Evolutionary conservation across 2,329 filamentous ascomycete genomes (phyloP).

Genomic region (Penicillium expansum): DNA sequence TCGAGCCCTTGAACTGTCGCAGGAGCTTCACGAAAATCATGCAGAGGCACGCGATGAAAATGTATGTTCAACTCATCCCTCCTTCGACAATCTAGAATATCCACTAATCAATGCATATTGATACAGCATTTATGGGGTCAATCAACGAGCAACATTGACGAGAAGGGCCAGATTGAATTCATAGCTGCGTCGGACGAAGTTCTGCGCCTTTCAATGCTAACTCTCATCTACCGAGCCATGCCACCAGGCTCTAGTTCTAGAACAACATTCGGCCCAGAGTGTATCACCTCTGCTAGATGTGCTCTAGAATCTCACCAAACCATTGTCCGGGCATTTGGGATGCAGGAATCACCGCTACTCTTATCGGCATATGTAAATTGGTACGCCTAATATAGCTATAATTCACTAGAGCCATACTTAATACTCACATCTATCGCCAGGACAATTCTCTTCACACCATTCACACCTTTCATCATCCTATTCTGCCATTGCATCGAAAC

Average conservation of each 20-base stretch:
- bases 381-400: too few species aligned
- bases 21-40: not conserved
- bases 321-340: not conserved
- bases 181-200: slow-evolving; percentile 4
- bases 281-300: not conserved
- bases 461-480: slow-evolving; percentile 42
- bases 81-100: not conserved
- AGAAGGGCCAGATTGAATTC: not conserved
- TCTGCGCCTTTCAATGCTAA: slow-evolving; percentile 11
- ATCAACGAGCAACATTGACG: not conserved
- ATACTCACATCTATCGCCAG: slow-evolving; percentile 4
- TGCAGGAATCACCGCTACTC: not conserved
- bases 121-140: slow-evolving; percentile 1
- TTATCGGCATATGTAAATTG: not conserved
- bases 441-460: slow-evolving; percentile 34
- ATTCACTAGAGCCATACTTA: too few species aligned
- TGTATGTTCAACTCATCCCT: not conserved
- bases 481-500: slow-evolving; percentile 48
- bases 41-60: not conserved
- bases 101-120: not conserved
- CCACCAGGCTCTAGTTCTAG: not conserved
- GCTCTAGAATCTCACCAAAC: not conserved
- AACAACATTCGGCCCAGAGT: not conserved
- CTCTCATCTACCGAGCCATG: slow-evolving; percentile 11
- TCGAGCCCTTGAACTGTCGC: not conserved